Evolutionary conservation across 305 asterid genomes (phyloP), one percentile per base, ranked within the genome.

Genomic region (Striga hermonthica): DNA sequence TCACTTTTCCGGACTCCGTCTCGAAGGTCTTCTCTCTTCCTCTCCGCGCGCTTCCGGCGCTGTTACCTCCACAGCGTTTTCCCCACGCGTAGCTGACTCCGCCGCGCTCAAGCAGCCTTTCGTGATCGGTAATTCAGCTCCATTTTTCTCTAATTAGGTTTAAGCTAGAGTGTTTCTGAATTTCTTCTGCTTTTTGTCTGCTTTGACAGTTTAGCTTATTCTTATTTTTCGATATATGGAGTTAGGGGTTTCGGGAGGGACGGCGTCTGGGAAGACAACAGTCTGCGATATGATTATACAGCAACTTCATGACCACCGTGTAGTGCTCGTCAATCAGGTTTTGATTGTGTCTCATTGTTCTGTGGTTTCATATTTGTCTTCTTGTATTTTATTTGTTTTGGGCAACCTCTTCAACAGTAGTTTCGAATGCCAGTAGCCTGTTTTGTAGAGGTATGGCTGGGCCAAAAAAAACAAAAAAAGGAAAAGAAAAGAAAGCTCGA

Each of bases 211-310:
- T 57, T 9, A 66, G 65, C 38, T 63, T 44, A 50, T 37, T 35
- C 57, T 43, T 11, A 0, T 59, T 31, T 41, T 69, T 47, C 50
- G 57, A 61, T 41, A 14, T 9, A 48, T 69, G 75, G 79, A 35
- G 67, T 65, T 56, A 93, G 97, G 97, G 72, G 97, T 93, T 79
- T 93, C 99, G 34, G 99, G 99, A 43, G 99, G 99, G 38, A 93
- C 99, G 54, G 99, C 99, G 6, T 93, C 99, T 0, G 99, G 97
- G 49, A 5, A 6, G 47, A 2, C 10, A 9, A 50, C 99, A 0
- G 99, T 93, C 15, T 93, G 99, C 71, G 99, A 93, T 72, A 88
- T 93, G 99, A 93, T 93, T 74, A 93, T 93, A 65, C 99, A 93
- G 78, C 99, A 90, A 80, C 95, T 93, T 63, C 99, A 93, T 57